A percentile compares a stretch with the other conserved stretches of the same genome.
These are phyloP conservation scores for Xylaria sp. DNA, from an alignment of 2,329 filamentous ascomycete species.

Conservation along the genomic window DNA sequence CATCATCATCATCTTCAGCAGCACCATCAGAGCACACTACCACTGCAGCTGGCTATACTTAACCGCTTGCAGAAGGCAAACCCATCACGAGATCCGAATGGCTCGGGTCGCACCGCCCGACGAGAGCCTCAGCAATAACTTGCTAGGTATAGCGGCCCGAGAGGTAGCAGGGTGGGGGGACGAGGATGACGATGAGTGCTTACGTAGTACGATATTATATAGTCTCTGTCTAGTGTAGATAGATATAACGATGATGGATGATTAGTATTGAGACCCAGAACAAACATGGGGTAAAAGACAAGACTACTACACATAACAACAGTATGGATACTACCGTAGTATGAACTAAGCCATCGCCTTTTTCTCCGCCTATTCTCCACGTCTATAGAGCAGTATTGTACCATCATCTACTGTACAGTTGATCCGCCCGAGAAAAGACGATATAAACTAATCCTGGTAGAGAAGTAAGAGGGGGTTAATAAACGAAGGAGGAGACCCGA, in stretches of 20 bases:
- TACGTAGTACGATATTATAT: slow-evolving; percentile 9
- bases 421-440: background rate
- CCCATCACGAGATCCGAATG: slow-evolving; percentile 17
- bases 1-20: slow-evolving; percentile 3
- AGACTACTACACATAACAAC: background rate
- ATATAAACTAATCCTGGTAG: background rate
- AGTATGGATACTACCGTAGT: background rate
- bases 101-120: slow-evolving; percentile 35
- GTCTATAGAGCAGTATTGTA: background rate
- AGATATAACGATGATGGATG: slow-evolving; percentile 4
- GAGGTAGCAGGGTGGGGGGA: background rate
- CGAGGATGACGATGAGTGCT: slow-evolving; percentile 12
- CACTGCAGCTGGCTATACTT: background rate
- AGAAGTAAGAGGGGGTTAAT: background rate
- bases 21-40: background rate
- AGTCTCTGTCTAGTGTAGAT: background rate
- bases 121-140: slow-evolving; percentile 23
- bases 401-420: background rate
- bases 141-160: slow-evolving; percentile 2
- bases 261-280: slow-evolving; percentile 2
- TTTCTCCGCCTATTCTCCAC: background rate
- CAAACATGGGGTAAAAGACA: slow-evolving; percentile 12
- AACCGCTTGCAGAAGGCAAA: slow-evolving; percentile 4
- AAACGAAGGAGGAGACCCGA: background rate
- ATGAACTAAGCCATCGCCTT: background rate